These are phyloP conservation scores for Rhodamnia rubescens DNA, from an alignment of 345 rosid genomes.

Conservation along the genomic window DNA sequence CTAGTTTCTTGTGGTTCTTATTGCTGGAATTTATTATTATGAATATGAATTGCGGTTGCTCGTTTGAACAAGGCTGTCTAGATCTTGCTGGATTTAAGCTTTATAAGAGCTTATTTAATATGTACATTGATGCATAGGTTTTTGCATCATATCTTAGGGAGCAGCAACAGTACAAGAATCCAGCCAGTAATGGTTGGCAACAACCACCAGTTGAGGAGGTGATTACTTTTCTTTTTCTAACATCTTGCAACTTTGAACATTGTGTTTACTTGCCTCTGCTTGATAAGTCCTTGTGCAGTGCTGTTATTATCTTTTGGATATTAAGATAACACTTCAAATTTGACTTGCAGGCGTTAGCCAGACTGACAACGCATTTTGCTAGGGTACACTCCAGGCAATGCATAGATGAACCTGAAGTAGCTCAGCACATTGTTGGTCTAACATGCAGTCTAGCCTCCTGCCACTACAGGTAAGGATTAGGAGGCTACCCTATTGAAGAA, in stretches of 20 bases:
- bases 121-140: not conserved
- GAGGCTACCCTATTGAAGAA: not conserved
- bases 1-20: not conserved
- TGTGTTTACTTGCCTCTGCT: not conserved
- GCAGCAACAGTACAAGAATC: conserved; percentile 70
- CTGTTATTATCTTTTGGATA: not conserved
- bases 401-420: conserved; percentile 85
- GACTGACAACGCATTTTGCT: conserved; percentile 53
- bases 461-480: conserved; percentile 46
- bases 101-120: not conserved
- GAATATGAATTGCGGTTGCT: not conserved
- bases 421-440: conserved; percentile 80
- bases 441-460: conserved; percentile 84
- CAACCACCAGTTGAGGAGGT: conserved; percentile 92
- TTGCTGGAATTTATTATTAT: not conserved
- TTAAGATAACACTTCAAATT: not conserved
- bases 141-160: conserved; percentile 32
- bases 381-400: conserved; percentile 81
- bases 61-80: not conserved
- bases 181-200: conserved; percentile 41
- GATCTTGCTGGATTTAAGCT: not conserved
- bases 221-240: not conserved
- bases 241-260: not conserved
- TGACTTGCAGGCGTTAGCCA: conserved; percentile 51
- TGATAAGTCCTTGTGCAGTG: not conserved